Evolutionary conservation across 2,329 filamentous ascomycete species (phyloP).

Genomic region (Pestalotiopsis fici): DNA sequence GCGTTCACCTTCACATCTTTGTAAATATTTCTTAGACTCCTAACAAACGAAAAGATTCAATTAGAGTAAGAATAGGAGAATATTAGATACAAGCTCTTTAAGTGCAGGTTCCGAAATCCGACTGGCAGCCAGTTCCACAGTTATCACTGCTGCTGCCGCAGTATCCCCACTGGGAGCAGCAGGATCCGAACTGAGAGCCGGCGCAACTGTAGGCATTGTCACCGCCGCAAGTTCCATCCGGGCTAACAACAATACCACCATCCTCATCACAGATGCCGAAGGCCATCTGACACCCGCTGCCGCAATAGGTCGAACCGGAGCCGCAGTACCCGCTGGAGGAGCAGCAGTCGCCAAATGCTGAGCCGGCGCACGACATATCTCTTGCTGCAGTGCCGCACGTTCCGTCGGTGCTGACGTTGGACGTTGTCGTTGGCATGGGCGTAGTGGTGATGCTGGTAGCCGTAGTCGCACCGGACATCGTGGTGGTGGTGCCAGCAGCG

Average conservation of each 20-base stretch:
- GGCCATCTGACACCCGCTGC: not conserved
- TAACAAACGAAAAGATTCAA: no score
- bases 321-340: conserved; percentile 12
- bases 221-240: not conserved
- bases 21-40: no score
- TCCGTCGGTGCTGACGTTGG: not conserved
- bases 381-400: not conserved
- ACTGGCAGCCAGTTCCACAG: conserved; percentile 19
- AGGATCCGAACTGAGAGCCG: not conserved
- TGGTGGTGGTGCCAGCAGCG: no score
- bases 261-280: no score
- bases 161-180: conserved; percentile 15
- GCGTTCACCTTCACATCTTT: no score
- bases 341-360: not conserved
- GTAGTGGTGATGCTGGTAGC: no score
- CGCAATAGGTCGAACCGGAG: conserved; percentile 21
- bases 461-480: no score
- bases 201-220: not conserved
- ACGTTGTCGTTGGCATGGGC: no score
- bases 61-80: no score
- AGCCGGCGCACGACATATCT: not conserved
- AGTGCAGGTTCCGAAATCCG: conserved; percentile 12
- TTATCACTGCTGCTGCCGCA: conserved; percentile 32
- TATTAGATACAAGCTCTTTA: no score
- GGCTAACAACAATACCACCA: not conserved